Percentiles rank a stretch among this genome's conserved stretches.
Conservation (phyloP, 805 yeast genomes). For the Starmerella cellae region DNA sequence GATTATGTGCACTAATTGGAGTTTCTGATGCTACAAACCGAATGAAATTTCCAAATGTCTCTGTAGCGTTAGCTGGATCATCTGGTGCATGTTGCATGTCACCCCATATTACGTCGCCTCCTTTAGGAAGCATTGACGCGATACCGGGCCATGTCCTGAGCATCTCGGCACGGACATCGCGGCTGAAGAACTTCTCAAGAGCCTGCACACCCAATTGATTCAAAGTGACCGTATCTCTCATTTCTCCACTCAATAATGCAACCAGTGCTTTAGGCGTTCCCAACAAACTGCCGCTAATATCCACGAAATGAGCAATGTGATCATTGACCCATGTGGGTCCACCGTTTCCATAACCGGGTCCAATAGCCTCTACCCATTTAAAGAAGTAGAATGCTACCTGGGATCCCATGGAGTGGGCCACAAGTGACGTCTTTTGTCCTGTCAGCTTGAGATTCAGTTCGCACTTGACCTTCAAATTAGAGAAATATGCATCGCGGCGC, state of each 20-base stretch:
- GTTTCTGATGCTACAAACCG: conserved; percentile 42
- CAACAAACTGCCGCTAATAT: conserved; percentile 76
- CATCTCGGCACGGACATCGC: conserved; percentile 79
- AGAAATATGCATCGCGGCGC: conserved; percentile 71
- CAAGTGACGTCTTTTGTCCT: conserved; percentile 57
- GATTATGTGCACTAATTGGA: conserved; percentile 35
- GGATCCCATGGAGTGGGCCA: conserved; percentile 95
- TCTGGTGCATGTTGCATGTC: conserved; percentile 53
- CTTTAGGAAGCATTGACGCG: conserved; percentile 92
- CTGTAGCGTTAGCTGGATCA: conserved; percentile 24
- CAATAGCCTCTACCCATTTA: conserved; percentile 93
- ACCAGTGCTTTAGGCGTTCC: conserved; percentile 94
- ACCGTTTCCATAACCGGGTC: conserved; percentile 72
- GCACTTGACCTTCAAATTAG: conserved; percentile 57
- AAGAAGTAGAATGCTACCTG: conserved; percentile 78
- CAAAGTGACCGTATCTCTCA: conserved; percentile 92
- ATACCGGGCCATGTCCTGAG: conserved; percentile 83
- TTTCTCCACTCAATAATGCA: conserved; percentile 90
- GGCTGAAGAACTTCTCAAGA: conserved; percentile 80
- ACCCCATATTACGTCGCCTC: conserved; percentile 89
- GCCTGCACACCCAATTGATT: conserved; percentile 90
- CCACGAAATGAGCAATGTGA: conserved; percentile 65
- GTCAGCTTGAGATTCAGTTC: conserved; percentile 43
- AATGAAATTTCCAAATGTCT: conserved; percentile 61
- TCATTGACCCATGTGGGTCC: conserved; percentile 80